Percentiles rank a stretch among this genome's conserved stretches.
These are phyloP conservation scores for Galeopsis tetrahit DNA, from an alignment of 257 asterid genomes.

Conservation along the genomic window DNA sequence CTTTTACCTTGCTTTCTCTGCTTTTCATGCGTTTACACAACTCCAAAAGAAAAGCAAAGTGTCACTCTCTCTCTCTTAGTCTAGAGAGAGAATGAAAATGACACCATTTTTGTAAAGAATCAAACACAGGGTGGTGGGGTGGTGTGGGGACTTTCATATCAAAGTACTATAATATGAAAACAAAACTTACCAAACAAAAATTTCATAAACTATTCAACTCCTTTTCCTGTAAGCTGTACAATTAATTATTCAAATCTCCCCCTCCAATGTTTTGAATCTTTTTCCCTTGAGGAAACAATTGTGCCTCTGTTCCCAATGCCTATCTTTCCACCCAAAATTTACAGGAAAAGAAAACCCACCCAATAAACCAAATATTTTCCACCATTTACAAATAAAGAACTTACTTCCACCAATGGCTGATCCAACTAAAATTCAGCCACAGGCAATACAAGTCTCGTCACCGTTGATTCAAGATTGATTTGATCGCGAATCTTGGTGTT, in stretches of 20 bases:
- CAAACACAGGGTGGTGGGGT: background rate
- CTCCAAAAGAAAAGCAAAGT: slow-evolving; percentile 48
- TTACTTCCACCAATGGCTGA: slow-evolving; percentile 55
- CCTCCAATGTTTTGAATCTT: slow-evolving; percentile 47
- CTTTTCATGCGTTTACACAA: slow-evolving; percentile 60
- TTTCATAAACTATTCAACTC: slow-evolving; percentile 38
- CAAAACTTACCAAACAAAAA: slow-evolving; percentile 31
- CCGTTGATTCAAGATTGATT: slow-evolving; percentile 36
- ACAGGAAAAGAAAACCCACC: slow-evolving; percentile 30
- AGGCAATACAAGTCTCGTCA: background rate
- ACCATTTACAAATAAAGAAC: slow-evolving; percentile 44
- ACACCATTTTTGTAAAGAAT: slow-evolving; percentile 23
- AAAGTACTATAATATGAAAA: background rate
- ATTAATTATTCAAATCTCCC: slow-evolving; percentile 58
- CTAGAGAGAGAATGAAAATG: slow-evolving; percentile 27
- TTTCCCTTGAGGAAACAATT: slow-evolving; percentile 39
- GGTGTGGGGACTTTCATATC: slow-evolving; percentile 20
- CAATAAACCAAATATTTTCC: slow-evolving; percentile 40
- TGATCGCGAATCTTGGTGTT: slow-evolving; percentile 36
- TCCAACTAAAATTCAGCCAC: slow-evolving; percentile 72
- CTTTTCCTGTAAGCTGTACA: slow-evolving; percentile 67
- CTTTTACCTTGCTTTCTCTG: slow-evolving; percentile 66
- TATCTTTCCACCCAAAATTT: slow-evolving; percentile 54
- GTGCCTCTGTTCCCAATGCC: slow-evolving; percentile 57
- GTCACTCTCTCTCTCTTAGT: slow-evolving; percentile 29